A percentile compares a stretch with the other conserved stretches of the same genome.
These are phyloP conservation scores for slime mould (Dictyostelium discoideum) DNA, from an alignment of 78 protist species.

Conservation along the genomic window DNA sequence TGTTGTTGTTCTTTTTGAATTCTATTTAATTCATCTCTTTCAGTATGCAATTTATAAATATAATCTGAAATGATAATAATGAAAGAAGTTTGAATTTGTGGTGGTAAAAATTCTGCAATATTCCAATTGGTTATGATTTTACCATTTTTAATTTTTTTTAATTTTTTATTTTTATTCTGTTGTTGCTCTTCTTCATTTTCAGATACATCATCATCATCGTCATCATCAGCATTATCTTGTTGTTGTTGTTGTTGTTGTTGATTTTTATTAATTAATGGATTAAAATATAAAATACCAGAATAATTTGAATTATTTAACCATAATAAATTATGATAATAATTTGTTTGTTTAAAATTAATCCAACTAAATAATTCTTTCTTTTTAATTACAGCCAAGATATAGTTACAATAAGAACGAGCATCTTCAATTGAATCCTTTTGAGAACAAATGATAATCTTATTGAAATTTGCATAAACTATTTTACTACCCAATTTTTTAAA, in stretches of 20 bases:
- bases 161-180: not conserved
- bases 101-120: conserved; percentile 58
- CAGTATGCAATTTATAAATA: conserved; percentile 10
- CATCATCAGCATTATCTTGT: not conserved
- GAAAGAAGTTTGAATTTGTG: conserved; percentile 31
- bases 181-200: not conserved
- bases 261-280: not conserved
- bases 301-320: conserved; percentile 88
- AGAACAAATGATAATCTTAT: conserved; percentile 84
- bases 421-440: conserved; percentile 74
- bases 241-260: too few species aligned
- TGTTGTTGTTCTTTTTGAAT: not conserved
- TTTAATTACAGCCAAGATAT: conserved; percentile 63
- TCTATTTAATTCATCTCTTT: conserved; percentile 6
- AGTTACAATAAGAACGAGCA: conserved; percentile 83
- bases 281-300: conserved; percentile 57
- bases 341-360: conserved; percentile 45
- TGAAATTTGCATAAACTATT: conserved; percentile 87
- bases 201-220: not conserved
- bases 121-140: conserved; percentile 58
- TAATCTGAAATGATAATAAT: conserved; percentile 57
- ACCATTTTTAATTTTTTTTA: not conserved
- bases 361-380: conserved; percentile 72
- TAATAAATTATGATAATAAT: conserved; percentile 80
- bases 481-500: conserved; percentile 83